These are phyloP conservation scores for Rutstroemia sp. DNA, from an alignment of 2,329 filamentous ascomycete species.

Conservation along the genomic window DNA sequence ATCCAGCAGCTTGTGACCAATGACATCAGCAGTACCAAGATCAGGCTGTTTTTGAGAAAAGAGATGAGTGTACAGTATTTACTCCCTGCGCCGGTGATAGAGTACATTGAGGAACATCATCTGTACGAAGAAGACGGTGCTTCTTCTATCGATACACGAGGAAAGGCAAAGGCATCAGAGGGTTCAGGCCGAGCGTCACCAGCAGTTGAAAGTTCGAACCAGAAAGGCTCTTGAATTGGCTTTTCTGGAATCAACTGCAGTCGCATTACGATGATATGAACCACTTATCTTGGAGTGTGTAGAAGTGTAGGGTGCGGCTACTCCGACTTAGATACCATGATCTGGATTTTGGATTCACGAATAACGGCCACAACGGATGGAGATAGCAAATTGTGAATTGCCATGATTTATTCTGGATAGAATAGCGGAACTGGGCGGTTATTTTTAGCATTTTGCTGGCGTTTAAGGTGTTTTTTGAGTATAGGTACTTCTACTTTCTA, in stretches of 20 bases:
- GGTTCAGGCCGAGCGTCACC: conserved; percentile 12
- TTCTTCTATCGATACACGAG: conserved; percentile 18
- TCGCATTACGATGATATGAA: background rate
- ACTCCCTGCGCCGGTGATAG: conserved; percentile 66
- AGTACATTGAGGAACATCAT: conserved; percentile 62
- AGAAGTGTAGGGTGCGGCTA: background rate
- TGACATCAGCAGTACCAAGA: conserved; percentile 75
- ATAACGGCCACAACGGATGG: too few relatives aligned
- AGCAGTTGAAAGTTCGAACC: conserved; percentile 13
- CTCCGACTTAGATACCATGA: background rate
- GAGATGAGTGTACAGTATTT: conserved; percentile 77
- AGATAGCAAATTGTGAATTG: background rate
- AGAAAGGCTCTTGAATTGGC: conserved; percentile 9
- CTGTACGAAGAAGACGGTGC: conserved; percentile 48
- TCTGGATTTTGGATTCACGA: background rate
- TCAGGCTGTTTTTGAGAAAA: conserved; percentile 70
- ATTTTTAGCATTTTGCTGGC: conserved; percentile 1
- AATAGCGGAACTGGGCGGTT: background rate
- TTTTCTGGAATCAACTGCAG: background rate
- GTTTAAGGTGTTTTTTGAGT: background rate
- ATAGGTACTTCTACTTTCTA: background rate
- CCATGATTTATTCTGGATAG: conserved; percentile 3
- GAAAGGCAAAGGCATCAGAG: conserved; percentile 17
- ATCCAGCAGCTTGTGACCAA: conserved; percentile 85
- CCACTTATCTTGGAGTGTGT: background rate